A percentile compares a stretch with the other conserved stretches of the same genome.
phyloP scores from a whole-genome alignment of 352 stramenopile species.

The Phytopythium mirpurense region DNA sequence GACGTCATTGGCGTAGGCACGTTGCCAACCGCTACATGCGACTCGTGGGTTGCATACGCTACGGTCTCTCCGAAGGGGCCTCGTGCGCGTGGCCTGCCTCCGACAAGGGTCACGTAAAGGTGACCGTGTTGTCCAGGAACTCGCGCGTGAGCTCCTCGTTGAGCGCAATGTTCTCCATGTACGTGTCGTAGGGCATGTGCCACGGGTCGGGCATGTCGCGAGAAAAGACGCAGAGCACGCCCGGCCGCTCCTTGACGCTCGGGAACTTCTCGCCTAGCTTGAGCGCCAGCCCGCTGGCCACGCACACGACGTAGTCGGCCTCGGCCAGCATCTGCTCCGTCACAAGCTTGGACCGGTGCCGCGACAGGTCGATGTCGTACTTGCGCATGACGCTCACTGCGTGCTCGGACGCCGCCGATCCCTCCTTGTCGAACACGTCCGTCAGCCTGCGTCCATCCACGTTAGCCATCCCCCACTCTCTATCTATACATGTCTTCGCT shows the following conservation, averaged over 20 bases:
- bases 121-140: slow-evolving; percentile 63
- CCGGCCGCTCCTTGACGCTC: slow-evolving; percentile 43
- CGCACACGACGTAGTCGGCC: slow-evolving; percentile 70
- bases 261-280: slow-evolving; percentile 68
- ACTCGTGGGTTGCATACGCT: too few relatives aligned
- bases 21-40: too few relatives aligned
- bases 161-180: slow-evolving; percentile 75
- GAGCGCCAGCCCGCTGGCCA: slow-evolving; percentile 53
- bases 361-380: slow-evolving; percentile 68
- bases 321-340: slow-evolving; percentile 57
- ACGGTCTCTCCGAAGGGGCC: too few relatives aligned
- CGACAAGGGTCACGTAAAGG: slow-evolving; percentile 23
- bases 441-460: slow-evolving; percentile 34
- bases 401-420: slow-evolving; percentile 57
- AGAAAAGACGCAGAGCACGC: slow-evolving; percentile 50
- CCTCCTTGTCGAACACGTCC: slow-evolving; percentile 62
- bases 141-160: slow-evolving; percentile 71
- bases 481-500: not conserved
- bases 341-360: slow-evolving; percentile 60
- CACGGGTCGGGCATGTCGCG: slow-evolving; percentile 71
- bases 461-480: not conserved
- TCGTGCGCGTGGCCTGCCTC: too few relatives aligned
- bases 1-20: too few relatives aligned
- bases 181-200: slow-evolving; percentile 82
- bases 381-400: slow-evolving; percentile 65